phyloP scores from a whole-genome alignment of 352 stramenopile species.

The Phytophthora syringae region DNA sequence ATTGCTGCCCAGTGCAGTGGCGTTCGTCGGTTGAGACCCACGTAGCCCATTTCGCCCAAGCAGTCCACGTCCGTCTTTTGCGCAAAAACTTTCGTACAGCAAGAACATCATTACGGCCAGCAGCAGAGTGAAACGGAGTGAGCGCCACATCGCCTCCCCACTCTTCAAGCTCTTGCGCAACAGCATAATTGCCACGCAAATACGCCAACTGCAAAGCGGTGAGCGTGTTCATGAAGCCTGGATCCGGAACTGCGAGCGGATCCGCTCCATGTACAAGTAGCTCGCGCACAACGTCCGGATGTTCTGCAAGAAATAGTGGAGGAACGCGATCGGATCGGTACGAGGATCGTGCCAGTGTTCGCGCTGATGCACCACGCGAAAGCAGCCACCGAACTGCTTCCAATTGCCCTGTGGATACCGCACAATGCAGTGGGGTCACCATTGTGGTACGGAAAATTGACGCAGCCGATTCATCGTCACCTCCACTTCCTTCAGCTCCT shows the following conservation, averaged over 20 bases:
- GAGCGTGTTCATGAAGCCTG: constrained; percentile 84
- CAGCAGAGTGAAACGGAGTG: constrained; percentile 78
- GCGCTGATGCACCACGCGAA: constrained; percentile 56
- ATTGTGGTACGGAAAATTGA: constrained; percentile 88
- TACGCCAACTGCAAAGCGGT: constrained; percentile 83
- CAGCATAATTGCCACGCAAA: constrained; percentile 75
- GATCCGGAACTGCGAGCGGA: constrained; percentile 68
- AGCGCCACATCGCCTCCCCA: constrained; percentile 83
- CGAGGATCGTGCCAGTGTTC: constrained; percentile 60
- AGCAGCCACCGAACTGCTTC: constrained; percentile 80
- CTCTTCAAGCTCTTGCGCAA: constrained; percentile 79
- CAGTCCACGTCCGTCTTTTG: constrained; percentile 67
- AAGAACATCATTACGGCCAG: constrained; percentile 61
- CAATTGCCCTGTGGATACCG: constrained; percentile 71
- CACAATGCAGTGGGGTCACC: constrained; percentile 82
- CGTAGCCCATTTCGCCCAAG: constrained; percentile 82
- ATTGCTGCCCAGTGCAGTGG: constrained; percentile 83
- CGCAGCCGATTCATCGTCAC: constrained; percentile 67
- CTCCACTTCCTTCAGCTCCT: constrained; percentile 31
- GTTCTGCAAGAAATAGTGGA: constrained; percentile 80
- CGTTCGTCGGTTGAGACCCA: constrained; percentile 78
- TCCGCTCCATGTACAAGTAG: constrained; percentile 73
- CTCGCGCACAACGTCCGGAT: constrained; percentile 65
- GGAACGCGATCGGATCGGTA: constrained; percentile 77
- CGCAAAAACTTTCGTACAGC: constrained; percentile 72